Evolutionary conservation across 768 basidiomycete genomes (phyloP).

Genomic region (Boletus edulis): DNA sequence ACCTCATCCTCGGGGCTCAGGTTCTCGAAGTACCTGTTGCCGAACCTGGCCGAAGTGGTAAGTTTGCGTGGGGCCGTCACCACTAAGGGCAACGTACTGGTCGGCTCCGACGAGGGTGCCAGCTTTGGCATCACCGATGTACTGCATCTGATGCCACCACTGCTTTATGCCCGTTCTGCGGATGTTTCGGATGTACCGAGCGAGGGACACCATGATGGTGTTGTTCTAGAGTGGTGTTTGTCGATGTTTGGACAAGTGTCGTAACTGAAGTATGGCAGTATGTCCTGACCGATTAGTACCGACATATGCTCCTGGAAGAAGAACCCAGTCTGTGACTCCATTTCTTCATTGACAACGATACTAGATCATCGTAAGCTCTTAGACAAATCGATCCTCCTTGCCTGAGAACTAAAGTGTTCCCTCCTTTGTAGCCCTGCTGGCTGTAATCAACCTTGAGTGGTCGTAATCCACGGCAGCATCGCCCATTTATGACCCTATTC

Average conservation of each 20-base stretch:
- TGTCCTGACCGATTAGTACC: too few species aligned
- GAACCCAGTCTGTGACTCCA: too few species aligned
- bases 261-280: too few species aligned
- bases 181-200: conserved; percentile 73
- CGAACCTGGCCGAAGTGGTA: conserved; percentile 57
- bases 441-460: not conserved
- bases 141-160: conserved; percentile 91
- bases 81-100: conserved; percentile 55
- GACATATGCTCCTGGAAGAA: too few species aligned
- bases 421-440: too few species aligned
- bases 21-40: conserved; percentile 95
- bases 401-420: too few species aligned
- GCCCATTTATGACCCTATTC: too few species aligned
- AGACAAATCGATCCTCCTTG: too few species aligned
- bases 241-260: conserved; percentile 15
- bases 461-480: not conserved
- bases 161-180: conserved; percentile 74
- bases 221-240: conserved; percentile 18
- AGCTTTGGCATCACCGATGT: conserved; percentile 92
- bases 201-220: conserved; percentile 55
- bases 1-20: conserved; percentile 82
- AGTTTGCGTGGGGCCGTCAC: not conserved
- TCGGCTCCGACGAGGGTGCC: conserved; percentile 76
- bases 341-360: too few species aligned
- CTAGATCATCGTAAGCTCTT: too few species aligned